Conservation (phyloP, 371 early-diverging fungal species). For the Rhizopus arrhizus region DNA sequence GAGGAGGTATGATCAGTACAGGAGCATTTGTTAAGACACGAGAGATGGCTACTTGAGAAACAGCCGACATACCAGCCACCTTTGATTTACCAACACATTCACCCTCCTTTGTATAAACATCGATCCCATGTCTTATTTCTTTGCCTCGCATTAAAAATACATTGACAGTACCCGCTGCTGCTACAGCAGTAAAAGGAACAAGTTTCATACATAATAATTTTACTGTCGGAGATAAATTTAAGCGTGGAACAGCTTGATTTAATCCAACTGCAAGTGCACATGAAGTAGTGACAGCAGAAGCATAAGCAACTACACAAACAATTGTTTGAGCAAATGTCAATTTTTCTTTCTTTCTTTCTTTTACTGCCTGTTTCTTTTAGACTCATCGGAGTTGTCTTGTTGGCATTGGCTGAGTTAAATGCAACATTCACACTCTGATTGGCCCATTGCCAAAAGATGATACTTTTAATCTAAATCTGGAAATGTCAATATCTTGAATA, state of each 20-base stretch:
- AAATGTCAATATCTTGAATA: too few species aligned
- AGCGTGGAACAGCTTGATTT: constrained; percentile 57
- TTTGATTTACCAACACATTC: constrained; percentile 69
- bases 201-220: constrained; percentile 57
- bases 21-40: constrained; percentile 78
- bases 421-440: constrained; percentile 86
- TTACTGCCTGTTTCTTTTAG: constrained; percentile 72
- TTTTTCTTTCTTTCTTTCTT: neutral
- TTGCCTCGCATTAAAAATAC: constrained; percentile 87
- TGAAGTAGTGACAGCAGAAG: constrained; percentile 74
- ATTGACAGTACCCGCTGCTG: constrained; percentile 81
- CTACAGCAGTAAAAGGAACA: constrained; percentile 82
- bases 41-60: constrained; percentile 75
- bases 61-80: constrained; percentile 68
- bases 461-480: constrained; percentile 56
- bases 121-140: constrained; percentile 79
- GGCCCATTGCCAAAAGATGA: constrained; percentile 85
- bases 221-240: constrained; percentile 47
- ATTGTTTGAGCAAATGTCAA: too few species aligned
- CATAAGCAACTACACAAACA: constrained; percentile 62
- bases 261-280: constrained; percentile 77
- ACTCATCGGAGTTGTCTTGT: constrained; percentile 80
- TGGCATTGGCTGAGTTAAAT: constrained; percentile 84
- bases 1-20: constrained; percentile 71
- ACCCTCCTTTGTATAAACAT: constrained; percentile 66